A percentile compares a stretch with the other conserved stretches of the same genome.
These are phyloP conservation scores for Helicostylum pulchrum DNA, from an alignment of 192 early-diverging fungal genomes.

Conservation along the genomic window DNA sequence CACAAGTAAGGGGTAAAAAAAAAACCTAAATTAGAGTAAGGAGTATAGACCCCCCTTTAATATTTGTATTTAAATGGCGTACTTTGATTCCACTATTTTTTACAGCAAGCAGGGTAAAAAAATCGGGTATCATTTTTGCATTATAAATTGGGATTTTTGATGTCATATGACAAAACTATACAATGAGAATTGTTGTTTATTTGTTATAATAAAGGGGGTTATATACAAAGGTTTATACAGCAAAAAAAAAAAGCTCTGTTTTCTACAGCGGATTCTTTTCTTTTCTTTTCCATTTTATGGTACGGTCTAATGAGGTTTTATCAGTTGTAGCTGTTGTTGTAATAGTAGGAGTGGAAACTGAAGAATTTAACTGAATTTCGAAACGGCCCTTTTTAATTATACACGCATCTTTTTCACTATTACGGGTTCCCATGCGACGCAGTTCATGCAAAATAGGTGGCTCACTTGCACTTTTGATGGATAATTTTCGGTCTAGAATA, in stretches of 20 bases:
- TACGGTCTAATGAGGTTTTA: neutral
- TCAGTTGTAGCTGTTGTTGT: neutral
- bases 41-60: too few species aligned
- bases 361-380: constrained; percentile 18
- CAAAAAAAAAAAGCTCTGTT: neutral
- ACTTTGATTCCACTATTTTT: too few species aligned
- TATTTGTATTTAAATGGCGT: too few species aligned
- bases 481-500: neutral
- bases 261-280: neutral
- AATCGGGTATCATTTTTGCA: too few species aligned
- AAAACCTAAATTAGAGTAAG: too few species aligned
- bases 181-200: too few species aligned
- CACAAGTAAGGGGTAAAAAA: too few species aligned
- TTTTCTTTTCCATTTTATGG: neutral
- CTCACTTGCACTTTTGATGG: neutral
- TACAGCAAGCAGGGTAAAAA: too few species aligned
- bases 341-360: neutral
- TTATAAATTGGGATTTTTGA: too few species aligned
- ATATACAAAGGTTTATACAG: too few species aligned
- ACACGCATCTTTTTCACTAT: neutral
- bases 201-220: too few species aligned
- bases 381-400: constrained; percentile 31
- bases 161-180: too few species aligned
- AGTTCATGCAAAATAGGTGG: constrained; percentile 10
- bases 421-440: neutral